These are phyloP conservation scores for Oldenlandia corymbosa DNA, from an alignment of 257 asterid genomes.

Conservation along the genomic window DNA sequence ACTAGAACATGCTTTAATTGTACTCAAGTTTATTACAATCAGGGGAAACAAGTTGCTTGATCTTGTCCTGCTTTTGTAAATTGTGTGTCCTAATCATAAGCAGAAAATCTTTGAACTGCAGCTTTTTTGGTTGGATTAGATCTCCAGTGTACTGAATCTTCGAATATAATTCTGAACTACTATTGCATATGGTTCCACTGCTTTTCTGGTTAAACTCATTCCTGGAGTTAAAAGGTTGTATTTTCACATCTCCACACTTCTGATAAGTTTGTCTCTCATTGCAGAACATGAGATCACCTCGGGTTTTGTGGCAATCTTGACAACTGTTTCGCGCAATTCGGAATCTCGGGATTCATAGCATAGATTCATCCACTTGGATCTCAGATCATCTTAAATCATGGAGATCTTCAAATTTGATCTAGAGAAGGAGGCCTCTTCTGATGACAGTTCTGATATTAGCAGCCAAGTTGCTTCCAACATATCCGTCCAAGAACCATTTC, in stretches of 20 bases:
- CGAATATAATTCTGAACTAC: background rate
- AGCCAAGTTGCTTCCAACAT: constrained; percentile 39
- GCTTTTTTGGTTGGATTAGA: background rate
- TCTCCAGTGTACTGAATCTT: background rate
- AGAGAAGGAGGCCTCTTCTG: constrained; percentile 28
- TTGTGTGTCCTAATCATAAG: background rate
- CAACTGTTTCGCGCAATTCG: no score
- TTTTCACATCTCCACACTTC: background rate
- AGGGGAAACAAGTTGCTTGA: constrained; percentile 7
- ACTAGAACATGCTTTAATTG: background rate
- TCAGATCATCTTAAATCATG: constrained; percentile 24
- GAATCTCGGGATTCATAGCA: background rate
- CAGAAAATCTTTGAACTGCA: background rate
- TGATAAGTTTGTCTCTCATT: constrained; percentile 1
- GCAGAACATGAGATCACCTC: constrained; percentile 14
- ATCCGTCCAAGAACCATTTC: constrained; percentile 25
- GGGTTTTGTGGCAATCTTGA: background rate
- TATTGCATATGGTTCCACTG: background rate
- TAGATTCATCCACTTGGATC: constrained; percentile 6
- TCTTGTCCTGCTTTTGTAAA: no score
- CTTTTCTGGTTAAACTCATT: background rate
- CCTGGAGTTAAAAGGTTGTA: background rate
- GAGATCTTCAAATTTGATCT: constrained; percentile 30
- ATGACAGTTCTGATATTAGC: constrained; percentile 26
- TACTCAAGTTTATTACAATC: background rate